phyloP scores from a whole-genome alignment of 1,284 basidiomycete genomes.

The Ceratobasidium theobromae region DNA sequence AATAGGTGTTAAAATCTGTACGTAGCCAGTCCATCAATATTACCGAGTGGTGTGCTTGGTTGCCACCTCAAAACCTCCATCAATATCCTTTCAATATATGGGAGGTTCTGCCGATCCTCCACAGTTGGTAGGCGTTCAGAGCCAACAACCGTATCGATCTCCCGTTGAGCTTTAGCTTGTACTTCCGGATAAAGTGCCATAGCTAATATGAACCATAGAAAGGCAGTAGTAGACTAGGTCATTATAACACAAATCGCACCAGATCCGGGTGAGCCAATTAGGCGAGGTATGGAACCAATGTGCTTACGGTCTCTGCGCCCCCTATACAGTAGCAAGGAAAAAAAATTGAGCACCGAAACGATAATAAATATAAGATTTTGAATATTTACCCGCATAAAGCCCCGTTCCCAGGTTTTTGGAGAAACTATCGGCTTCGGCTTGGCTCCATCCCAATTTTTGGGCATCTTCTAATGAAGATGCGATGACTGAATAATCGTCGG shows the following conservation, averaged over 20 bases:
- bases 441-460: background rate
- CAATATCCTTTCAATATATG: constrained; percentile 16
- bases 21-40: too few relatives aligned
- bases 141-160: constrained; percentile 16
- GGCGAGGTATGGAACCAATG: too few relatives aligned
- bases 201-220: constrained; percentile 13
- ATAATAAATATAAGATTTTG: too few relatives aligned
- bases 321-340: too few relatives aligned
- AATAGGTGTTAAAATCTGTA: too few relatives aligned
- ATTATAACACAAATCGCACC: too few relatives aligned
- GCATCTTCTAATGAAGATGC: background rate
- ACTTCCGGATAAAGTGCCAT: constrained; percentile 29
- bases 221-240: background rate
- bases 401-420: background rate
- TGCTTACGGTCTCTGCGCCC: too few relatives aligned
- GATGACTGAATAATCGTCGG: constrained; percentile 8
- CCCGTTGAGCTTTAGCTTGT: constrained; percentile 17
- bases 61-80: constrained; percentile 25
- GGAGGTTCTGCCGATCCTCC: constrained; percentile 2
- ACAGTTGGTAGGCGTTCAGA: constrained; percentile 4
- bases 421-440: background rate
- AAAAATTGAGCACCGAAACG: too few relatives aligned
- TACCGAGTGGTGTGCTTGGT: constrained; percentile 22
- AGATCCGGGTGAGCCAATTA: too few relatives aligned
- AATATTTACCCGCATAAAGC: background rate